phyloP scores from a whole-genome alignment of 192 early-diverging fungal genomes.

The Dissophora globulifera region DNA sequence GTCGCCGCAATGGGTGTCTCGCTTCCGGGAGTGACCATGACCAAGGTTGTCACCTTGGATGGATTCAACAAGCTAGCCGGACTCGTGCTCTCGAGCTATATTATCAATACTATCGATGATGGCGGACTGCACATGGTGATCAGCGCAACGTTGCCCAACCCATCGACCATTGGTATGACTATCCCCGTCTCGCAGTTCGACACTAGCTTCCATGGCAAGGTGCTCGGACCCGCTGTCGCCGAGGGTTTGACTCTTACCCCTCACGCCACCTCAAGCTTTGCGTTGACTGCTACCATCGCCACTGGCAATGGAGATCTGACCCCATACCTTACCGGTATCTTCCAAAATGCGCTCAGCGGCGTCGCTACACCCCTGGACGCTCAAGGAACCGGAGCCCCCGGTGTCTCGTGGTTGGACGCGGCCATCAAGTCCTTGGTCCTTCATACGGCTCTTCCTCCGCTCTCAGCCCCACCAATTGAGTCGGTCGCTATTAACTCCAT shows the following conservation, averaged over 20 bases:
- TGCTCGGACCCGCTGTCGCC: slow-evolving; percentile 28
- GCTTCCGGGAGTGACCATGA: slow-evolving; percentile 52
- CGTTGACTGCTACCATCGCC: slow-evolving; percentile 21
- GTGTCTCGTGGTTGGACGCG: slow-evolving; percentile 37
- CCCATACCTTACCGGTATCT: slow-evolving; percentile 13
- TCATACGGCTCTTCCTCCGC: slow-evolving; percentile 4
- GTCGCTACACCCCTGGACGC: slow-evolving; percentile 8
- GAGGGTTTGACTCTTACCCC: slow-evolving; percentile 25
- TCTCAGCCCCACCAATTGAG: slow-evolving; percentile 36
- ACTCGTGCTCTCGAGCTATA: slow-evolving; percentile 6
- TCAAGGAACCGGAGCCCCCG: slow-evolving; percentile 13
- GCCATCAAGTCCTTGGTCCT: slow-evolving; percentile 35
- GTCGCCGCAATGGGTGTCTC: slow-evolving; percentile 59
- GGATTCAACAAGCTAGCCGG: slow-evolving; percentile 54
- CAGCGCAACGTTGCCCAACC: slow-evolving; percentile 32
- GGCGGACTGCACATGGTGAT: slow-evolving; percentile 37
- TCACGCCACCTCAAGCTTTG: slow-evolving; percentile 16
- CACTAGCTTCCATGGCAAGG: slow-evolving; percentile 9
- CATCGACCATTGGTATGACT: slow-evolving; percentile 43
- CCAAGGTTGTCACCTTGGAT: slow-evolving; percentile 56
- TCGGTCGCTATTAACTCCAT: slow-evolving; percentile 58
- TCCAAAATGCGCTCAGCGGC: slow-evolving; percentile 19
- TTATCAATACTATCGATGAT: slow-evolving; percentile 16
- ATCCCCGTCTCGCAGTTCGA: slow-evolving; percentile 39
- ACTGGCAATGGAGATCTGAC: slow-evolving; percentile 2